Percentiles rank a stretch among this genome's conserved stretches.
Conservation (phyloP, 2,329 filamentous ascomycete species). For the Coleophoma cylindrospora region DNA sequence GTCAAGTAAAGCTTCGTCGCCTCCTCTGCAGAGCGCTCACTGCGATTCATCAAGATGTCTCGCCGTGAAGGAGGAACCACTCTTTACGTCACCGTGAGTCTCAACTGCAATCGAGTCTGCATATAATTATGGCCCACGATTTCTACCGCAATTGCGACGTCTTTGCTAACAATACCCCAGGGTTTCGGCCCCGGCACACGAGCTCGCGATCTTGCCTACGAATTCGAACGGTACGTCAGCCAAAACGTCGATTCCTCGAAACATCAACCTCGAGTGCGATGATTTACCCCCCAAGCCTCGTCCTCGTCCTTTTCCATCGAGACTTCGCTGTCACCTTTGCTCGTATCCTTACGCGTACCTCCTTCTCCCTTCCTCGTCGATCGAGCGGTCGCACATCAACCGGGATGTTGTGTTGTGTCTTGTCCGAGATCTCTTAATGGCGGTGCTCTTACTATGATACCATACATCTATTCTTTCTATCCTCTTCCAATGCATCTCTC, state of each 20-base stretch:
- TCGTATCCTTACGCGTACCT: conserved; percentile 34
- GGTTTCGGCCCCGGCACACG: conserved; percentile 98
- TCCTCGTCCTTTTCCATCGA: conserved; percentile 30
- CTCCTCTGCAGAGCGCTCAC: no score
- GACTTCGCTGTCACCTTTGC: conserved; percentile 38
- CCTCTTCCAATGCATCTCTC: background rate
- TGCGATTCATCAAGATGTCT: conserved; percentile 58
- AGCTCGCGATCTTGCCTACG: conserved; percentile 98
- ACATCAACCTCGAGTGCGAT: conserved; percentile 30
- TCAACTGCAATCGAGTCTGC: background rate
- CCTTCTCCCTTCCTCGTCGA: conserved; percentile 31
- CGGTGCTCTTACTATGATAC: no score
- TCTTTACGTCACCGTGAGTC: conserved; percentile 75
- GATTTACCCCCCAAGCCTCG: conserved; percentile 26
- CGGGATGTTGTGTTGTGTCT: conserved; percentile 20
- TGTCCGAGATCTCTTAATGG: no score
- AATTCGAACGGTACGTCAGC: conserved; percentile 99
- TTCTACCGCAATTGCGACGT: no score
- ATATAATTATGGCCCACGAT: no score
- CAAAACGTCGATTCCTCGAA: conserved; percentile 42
- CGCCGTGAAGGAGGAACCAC: conserved; percentile 72
- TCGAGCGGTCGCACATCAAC: conserved; percentile 30
- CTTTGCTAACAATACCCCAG: conserved; percentile 6
- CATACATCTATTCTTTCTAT: conserved; percentile 6
- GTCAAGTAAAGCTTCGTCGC: no score